phyloP scores from a whole-genome alignment of 805 yeast species.

The Blastobotrys terrestris region DNA sequence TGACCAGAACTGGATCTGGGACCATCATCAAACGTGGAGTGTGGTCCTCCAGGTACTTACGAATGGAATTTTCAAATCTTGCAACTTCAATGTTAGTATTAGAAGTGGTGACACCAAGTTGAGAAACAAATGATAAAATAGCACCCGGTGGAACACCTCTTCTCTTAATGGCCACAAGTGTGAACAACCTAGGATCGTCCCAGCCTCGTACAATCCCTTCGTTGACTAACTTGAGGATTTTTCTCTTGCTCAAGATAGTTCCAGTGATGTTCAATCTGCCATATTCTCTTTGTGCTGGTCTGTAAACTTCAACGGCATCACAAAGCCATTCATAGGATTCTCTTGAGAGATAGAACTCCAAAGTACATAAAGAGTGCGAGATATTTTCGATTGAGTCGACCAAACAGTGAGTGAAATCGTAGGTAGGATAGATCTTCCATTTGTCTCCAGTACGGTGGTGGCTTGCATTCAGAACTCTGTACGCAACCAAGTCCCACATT shows the following conservation, averaged over 20 bases:
- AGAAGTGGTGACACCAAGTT: constrained; percentile 93
- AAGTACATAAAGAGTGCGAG: constrained; percentile 92
- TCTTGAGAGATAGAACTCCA: constrained; percentile 86
- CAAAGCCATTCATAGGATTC: constrained; percentile 98
- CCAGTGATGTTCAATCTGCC: constrained; percentile 96
- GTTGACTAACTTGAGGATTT: constrained; percentile 86
- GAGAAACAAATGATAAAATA: constrained; percentile 83
- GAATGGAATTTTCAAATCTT: constrained; percentile 83
- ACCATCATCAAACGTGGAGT: constrained; percentile 95
- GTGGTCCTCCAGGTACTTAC: constrained; percentile 79
- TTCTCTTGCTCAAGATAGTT: constrained; percentile 89
- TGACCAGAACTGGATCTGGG: constrained; percentile 77
- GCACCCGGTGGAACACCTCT: constrained; percentile 99
- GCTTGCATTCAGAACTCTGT: constrained; percentile 84
- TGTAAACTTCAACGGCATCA: constrained; percentile 87
- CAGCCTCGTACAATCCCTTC: constrained; percentile 83
- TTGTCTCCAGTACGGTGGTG: constrained; percentile 96
- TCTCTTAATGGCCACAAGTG: constrained; percentile 89
- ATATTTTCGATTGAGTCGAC: constrained; percentile 97
- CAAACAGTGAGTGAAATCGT: constrained; percentile 97
- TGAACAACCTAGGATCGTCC: constrained; percentile 97
- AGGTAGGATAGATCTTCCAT: constrained; percentile 98
- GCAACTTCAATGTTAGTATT: constrained; percentile 85
- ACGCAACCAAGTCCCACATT: constrained; percentile 99
- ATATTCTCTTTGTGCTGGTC: constrained; percentile 98